Conservation (phyloP, 2,329 filamentous ascomycete genomes). For the Xylaria digitata region DNA sequence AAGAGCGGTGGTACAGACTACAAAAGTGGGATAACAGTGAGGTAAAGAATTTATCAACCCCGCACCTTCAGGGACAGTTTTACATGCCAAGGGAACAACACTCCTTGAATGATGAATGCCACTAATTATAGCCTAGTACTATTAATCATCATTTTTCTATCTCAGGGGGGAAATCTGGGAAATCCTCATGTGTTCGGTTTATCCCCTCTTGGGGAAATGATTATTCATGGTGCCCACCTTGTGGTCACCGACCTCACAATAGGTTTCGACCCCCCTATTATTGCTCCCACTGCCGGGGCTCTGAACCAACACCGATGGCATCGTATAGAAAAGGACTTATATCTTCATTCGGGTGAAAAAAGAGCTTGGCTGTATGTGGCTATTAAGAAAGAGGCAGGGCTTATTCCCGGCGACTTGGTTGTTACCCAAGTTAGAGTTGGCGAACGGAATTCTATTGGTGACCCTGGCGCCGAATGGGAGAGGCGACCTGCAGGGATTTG, state of each 20-base stretch:
- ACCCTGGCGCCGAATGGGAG: neutral
- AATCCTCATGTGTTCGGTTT: neutral
- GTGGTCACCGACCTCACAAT: slow-evolving; percentile 3
- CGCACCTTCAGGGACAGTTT: too few relatives aligned
- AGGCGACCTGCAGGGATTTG: neutral
- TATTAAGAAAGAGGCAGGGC: slow-evolving; percentile 71
- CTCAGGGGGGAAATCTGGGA: neutral
- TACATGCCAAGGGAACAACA: slow-evolving; percentile 48
- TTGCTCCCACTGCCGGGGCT: neutral
- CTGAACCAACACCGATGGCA: slow-evolving; percentile 61
- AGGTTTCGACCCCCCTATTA: neutral
- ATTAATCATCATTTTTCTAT: neutral
- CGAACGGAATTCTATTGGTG: neutral
- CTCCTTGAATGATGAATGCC: neutral
- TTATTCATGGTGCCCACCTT: neutral
- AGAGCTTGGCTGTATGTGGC: slow-evolving; percentile 72
- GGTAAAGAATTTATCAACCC: too few relatives aligned
- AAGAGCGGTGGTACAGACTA: too few relatives aligned
- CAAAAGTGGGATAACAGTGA: too few relatives aligned
- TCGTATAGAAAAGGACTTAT: slow-evolving; percentile 75
- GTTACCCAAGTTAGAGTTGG: slow-evolving; percentile 72
- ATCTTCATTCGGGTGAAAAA: slow-evolving; percentile 71
- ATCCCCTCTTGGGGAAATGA: neutral
- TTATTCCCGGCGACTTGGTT: slow-evolving; percentile 68
- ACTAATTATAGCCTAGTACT: neutral